Base-by-base conservation (phyloP, 805 yeast genomes). In the Clavispora phyllophila region DNA sequence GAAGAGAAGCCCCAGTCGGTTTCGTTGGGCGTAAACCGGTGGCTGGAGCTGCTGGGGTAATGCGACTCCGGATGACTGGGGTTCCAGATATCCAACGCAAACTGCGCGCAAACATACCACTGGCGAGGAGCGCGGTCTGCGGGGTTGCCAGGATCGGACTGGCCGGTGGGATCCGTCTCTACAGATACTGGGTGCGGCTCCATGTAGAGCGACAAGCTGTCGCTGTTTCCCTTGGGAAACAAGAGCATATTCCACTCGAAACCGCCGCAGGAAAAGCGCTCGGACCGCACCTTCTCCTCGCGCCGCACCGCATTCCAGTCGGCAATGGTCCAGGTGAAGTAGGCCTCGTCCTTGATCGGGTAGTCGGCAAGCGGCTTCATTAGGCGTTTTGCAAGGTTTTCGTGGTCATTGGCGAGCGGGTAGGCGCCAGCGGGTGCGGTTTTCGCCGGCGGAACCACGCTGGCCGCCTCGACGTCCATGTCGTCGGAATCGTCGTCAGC, bases 1-100 rank as follows among this genome's bases (percentile, higher is more conserved):
- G 81, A 81, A 9, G 90, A 78, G 63, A 93, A 93, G 22, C 99
- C 99, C 99, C 99, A 93, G 61, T 93, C 99, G 1, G 87, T 78
- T 42, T 87, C 95, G 37, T 72, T 68, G 9, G 79, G 71, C 50
- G 73, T 78, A 65, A 87, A 93, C 48, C 99, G 70, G 59, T 89
- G 96, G 44, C 78, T 78, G 0, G 96, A 84, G 7, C 76, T 73
- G 54, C 80, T 82, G 10, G 75, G 64, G 20, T 79, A 68, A 56
- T 76, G 81, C n/a, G 78, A 66, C 4, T 72, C 60, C 0, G 90
- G 84, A 55, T 82, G 78, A 5, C 70, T 68, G 1, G 96, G 96
- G 56, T 85, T 85, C 78, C 96, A 89, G 43, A 87, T 70, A 38
- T 83, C 84, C 33, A 93, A 73, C 4, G 86, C 86, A 64, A 93